Evolutionary conservation across 2,329 filamentous ascomycete genomes (phyloP), one percentile per base, ranked within the genome.

Genomic region (Scedosporium boydii): DNA sequence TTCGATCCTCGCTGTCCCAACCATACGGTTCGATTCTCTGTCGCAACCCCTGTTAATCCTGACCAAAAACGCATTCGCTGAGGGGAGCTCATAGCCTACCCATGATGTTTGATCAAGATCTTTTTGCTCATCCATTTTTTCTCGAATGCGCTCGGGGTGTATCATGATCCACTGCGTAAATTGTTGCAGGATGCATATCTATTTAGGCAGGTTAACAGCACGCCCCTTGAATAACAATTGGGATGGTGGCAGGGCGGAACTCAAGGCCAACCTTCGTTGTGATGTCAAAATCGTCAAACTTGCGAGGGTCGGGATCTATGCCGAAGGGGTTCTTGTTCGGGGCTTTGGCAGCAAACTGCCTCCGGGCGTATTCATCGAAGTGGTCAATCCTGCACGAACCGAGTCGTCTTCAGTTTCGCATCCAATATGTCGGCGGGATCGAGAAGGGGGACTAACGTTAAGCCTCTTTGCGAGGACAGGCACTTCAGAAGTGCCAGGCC

Each of bases 321-420:
- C 93, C 93, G 70, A 96, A 97, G 0, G 93, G 93, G 70, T 97
- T 98, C 62, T 82, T 82, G 10, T 84, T 74, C 3, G 92, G 88
- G 2, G 89, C 87, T 76, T 91, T 96, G n/a, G 87, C 82, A 61
- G 89, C 76, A 73, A 92, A 99, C 74, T 97, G 93, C 64, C 92
- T 88, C 68, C 92, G 87, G 41, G 92, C 89, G 72, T 97, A 96
- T 70, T 97, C 92, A 71, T 98, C 92, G 68, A 98, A 96, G 58
- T 95, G 87, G 3, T 96, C 92, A 60, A 81, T 84, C 1, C 93
- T 97, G 68, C 21, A 27, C 21, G 46, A 21, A 23, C 46, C 6
- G 46, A 18, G 46, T 23, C n/a, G 46, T 51, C 46, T 23, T 18
- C 21, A 18, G 21, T 6, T 5, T 51, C 46, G 46, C 46, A 23